A percentile compares a stretch with the other conserved stretches of the same genome.
phyloP scores from a whole-genome alignment of 208 protist species.

The Crithidia brevicula region DNA sequence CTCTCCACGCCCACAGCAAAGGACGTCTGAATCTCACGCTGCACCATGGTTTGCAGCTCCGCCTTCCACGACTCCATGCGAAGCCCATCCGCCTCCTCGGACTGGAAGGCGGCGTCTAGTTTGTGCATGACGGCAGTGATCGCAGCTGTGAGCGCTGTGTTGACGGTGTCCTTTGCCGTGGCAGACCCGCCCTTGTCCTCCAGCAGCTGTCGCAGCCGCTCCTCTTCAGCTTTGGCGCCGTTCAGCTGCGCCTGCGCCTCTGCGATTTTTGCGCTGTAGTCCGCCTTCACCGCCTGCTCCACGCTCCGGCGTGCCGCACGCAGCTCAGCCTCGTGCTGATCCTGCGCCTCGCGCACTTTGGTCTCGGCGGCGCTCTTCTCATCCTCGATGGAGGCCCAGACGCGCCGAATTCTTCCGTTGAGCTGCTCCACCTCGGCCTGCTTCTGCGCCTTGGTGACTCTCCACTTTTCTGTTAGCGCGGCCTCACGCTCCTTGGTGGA shows the following conservation, averaged over 20 bases:
- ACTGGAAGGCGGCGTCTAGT: constrained; percentile 58
- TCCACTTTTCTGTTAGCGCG: constrained; percentile 62
- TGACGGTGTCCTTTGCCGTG: constrained; percentile 33
- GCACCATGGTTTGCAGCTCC: constrained; percentile 61
- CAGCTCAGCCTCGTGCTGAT: constrained; percentile 54
- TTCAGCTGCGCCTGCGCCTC: constrained; percentile 41
- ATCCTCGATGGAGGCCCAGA: constrained; percentile 59
- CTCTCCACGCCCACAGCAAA: constrained; percentile 69
- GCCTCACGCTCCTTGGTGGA: constrained; percentile 53
- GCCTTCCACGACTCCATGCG: constrained; percentile 47
- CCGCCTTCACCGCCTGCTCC: constrained; percentile 51
- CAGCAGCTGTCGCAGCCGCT: constrained; percentile 51
- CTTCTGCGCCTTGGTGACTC: constrained; percentile 72
- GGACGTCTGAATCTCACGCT: constrained; percentile 68
- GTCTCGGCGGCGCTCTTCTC: constrained; percentile 55
- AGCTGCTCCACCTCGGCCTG: constrained; percentile 72
- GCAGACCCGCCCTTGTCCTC: constrained; percentile 30
- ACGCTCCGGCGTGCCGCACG: constrained; percentile 44
- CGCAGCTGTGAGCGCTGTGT: constrained; percentile 57
- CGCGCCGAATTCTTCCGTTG: constrained; percentile 51
- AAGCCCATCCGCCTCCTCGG: constrained; percentile 21
- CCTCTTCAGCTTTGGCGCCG: constrained; percentile 53
- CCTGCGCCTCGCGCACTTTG: constrained; percentile 52
- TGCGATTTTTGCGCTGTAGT: constrained; percentile 57
- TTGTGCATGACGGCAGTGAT: constrained; percentile 54